Percentiles rank a stretch among this genome's conserved stretches.
Conservation (phyloP, 2,329 filamentous ascomycete species). For the Curvularia hawaiiensis region DNA sequence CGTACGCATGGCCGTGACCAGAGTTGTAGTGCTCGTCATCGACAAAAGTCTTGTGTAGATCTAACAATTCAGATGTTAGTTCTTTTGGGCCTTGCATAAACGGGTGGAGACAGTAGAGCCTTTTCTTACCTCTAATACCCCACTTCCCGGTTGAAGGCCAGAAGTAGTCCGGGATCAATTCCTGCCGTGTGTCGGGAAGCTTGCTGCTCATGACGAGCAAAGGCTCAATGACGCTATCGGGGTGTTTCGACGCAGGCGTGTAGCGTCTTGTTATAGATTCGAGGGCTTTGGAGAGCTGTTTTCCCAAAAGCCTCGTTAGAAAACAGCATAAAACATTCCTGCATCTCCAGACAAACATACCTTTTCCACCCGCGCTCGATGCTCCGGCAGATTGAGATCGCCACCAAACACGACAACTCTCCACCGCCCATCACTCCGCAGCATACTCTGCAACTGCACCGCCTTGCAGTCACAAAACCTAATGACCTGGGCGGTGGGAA, state of each 20-base stretch:
- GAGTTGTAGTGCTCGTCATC: slow-evolving; percentile 62
- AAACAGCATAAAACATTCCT: not conserved
- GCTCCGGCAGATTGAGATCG: slow-evolving; percentile 42
- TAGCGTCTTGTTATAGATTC: slow-evolving; percentile 47
- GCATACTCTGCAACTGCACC: slow-evolving; percentile 56
- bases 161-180: slow-evolving; percentile 62
- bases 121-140: slow-evolving; percentile 57
- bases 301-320: not conserved
- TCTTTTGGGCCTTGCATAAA: too few relatives aligned
- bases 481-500: slow-evolving; percentile 63
- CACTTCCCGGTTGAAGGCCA: slow-evolving; percentile 62
- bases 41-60: slow-evolving; percentile 65
- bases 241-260: slow-evolving; percentile 51
- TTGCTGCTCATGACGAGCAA: slow-evolving; percentile 60
- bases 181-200: slow-evolving; percentile 56
- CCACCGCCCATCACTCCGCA: slow-evolving; percentile 61
- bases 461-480: slow-evolving; percentile 64
- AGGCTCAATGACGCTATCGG: slow-evolving; percentile 63
- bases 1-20: slow-evolving; percentile 63
- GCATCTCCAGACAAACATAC: slow-evolving; percentile 33
- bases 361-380: slow-evolving; percentile 42
- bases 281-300: slow-evolving; percentile 29
- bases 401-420: slow-evolving; percentile 57
- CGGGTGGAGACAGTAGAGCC: too few relatives aligned
- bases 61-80: slow-evolving; percentile 40